Percentiles rank a stretch among this genome's conserved stretches.
phyloP scores from a whole-genome alignment of 2,329 filamentous ascomycete species.

The Colletotrichum eremochloae region DNA sequence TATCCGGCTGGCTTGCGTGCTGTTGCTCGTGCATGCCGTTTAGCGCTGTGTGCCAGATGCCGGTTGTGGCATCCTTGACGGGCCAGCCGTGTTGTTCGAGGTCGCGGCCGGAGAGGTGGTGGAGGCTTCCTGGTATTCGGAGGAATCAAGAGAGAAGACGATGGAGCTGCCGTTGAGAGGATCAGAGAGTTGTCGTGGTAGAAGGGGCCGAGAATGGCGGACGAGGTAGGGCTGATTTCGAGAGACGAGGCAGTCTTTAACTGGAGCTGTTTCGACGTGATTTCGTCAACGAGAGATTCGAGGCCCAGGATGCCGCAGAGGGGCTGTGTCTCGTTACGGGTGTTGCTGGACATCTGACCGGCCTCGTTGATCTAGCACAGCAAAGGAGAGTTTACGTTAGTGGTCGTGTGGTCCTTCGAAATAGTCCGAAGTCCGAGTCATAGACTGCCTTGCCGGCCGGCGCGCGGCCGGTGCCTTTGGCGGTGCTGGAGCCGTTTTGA shows the following conservation, averaged over 20 bases:
- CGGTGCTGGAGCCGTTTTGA: neutral
- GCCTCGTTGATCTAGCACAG: slow-evolving; percentile 69
- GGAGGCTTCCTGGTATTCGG: slow-evolving; percentile 57
- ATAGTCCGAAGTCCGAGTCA: slow-evolving; percentile 56
- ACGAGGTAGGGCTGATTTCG: slow-evolving; percentile 63
- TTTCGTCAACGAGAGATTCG: slow-evolving; percentile 74
- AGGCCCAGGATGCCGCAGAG: slow-evolving; percentile 77
- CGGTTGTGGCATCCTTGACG: slow-evolving; percentile 67
- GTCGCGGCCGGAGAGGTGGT: slow-evolving; percentile 70
- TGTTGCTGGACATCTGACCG: slow-evolving; percentile 72
- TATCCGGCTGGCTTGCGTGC: slow-evolving; percentile 76
- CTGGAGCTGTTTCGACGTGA: slow-evolving; percentile 64
- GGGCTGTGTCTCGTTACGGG: slow-evolving; percentile 76
- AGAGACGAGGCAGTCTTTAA: slow-evolving; percentile 62
- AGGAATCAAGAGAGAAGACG: slow-evolving; percentile 53
- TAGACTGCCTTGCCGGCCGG: slow-evolving; percentile 38
- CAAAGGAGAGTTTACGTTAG: slow-evolving; percentile 3
- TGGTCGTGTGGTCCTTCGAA: neutral
- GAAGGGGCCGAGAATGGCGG: slow-evolving; percentile 78
- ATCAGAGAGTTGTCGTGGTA: slow-evolving; percentile 74
- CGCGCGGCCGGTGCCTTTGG: neutral
- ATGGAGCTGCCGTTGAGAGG: slow-evolving; percentile 71
- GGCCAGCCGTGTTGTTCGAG: slow-evolving; percentile 67
- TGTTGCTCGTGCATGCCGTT: slow-evolving; percentile 79
- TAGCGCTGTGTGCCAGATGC: slow-evolving; percentile 75